Base-by-base conservation (phyloP, 495 filamentous ascomycete species). In the Penicillium roqueforti region DNA sequence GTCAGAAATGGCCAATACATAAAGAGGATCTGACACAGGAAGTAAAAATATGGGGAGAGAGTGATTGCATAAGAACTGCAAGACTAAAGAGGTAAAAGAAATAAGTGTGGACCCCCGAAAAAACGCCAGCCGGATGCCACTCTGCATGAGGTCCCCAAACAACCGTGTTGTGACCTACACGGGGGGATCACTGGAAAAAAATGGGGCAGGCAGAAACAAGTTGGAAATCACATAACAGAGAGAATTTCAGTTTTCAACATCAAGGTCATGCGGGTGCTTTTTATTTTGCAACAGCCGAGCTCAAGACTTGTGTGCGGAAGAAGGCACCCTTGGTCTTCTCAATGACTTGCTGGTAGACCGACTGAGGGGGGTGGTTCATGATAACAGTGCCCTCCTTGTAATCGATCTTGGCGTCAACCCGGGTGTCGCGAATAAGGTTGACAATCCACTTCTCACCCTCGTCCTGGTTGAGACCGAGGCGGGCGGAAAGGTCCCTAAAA, bases 361-460 rank as follows among this genome's bases (percentile, higher is more conserved):
- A 95, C 76, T 91, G 91, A 18, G 93, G 92, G 40, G 93, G 93
- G 76, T 98, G 93, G 77, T 98, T 98, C 93, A 98, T 98, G 54
- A 98, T 84, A 25, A 98, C 93, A 37, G 93, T 98, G 60, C 93
- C 93, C 75, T 92, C 90, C 78, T 97, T 88, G 75, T 96, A 97
- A 71, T 98, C 93, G 59, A 98, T 95, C 83, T 98, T 98, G 56
- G 95, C 93, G 63, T 98, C 93, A 37, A 98, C 89, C 47, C 93
- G 81, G 3, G 93, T 98, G 69, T 98, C 93, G 54, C 93, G 85
- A 75, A 98, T 98, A 40, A 97, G 82, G 76, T 98, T 98, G 55
- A 98, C 93, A 59, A 98, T 98, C 95, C 95, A 97, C 79, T 97
- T 97, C 84, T 98, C 93, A 59, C 95, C 93, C 61, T 96, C 93